Conservation (phyloP, 106 monocot genomes). For the Allium cepa region DNA sequence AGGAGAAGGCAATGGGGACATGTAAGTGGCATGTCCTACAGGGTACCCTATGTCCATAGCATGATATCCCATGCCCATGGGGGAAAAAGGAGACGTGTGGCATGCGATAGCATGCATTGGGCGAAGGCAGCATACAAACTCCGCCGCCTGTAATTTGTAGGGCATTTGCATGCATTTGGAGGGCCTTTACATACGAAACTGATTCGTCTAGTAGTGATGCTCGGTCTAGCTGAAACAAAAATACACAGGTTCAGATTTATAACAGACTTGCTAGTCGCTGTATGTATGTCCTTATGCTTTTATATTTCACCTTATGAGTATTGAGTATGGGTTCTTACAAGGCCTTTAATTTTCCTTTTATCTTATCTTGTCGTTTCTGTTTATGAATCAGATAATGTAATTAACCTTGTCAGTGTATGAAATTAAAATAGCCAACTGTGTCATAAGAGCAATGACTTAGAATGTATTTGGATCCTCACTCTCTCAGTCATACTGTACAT, state of each 20-base stretch:
- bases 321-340: slow-evolving; percentile 6
- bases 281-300: no score
- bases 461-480: neutral
- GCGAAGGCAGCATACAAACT: neutral
- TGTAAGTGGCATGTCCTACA: neutral
- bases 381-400: neutral
- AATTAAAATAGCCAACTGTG: no score
- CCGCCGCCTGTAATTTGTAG: neutral
- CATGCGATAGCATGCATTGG: neutral
- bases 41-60: neutral
- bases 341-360: slow-evolving; percentile 11
- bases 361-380: slow-evolving; percentile 11
- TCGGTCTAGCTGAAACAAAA: slow-evolving; percentile 1
- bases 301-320: slow-evolving; percentile 5
- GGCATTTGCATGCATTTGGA: slow-evolving; percentile 5
- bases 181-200: slow-evolving; percentile 2
- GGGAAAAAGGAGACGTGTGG: neutral
- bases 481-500: slow-evolving; percentile 15
- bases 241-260: no score
- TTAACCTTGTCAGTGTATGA: no score
- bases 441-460: no score
- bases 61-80: slow-evolving; percentile 7
- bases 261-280: no score
- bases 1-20: neutral
- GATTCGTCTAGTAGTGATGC: slow-evolving; percentile 6